These are phyloP conservation scores for Heliamphora pulchella DNA, from an alignment of 179 eudicot genomes.

Conservation along the genomic window DNA sequence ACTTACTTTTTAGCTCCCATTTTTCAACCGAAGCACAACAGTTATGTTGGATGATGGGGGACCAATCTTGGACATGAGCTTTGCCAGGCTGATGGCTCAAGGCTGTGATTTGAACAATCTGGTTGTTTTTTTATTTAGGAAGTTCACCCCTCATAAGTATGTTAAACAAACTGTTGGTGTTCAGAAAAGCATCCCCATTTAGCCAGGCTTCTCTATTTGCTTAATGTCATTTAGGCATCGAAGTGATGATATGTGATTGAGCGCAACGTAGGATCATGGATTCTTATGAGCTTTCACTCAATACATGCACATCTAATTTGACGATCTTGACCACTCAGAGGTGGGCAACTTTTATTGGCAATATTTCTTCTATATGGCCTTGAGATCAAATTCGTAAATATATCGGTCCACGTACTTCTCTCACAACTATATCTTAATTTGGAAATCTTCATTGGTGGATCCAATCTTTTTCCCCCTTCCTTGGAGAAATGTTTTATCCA, in stretches of 20 bases:
- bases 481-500: not conserved
- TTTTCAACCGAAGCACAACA: not conserved
- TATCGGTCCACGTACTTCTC: not conserved
- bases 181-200: not conserved
- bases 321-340: not conserved
- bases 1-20: not conserved
- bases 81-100: not conserved
- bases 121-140: not conserved
- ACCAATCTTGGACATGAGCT: not conserved
- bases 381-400: not conserved
- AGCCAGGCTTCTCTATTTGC: not conserved
- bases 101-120: constrained; percentile 6
- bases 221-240: not conserved
- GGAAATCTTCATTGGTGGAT: not conserved
- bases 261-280: not conserved
- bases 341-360: not conserved
- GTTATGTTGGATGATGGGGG: not conserved
- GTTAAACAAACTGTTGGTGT: not conserved
- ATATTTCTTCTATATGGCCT: not conserved
- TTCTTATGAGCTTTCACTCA: not conserved
- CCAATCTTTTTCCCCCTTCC: not conserved
- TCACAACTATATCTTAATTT: not conserved
- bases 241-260: not conserved
- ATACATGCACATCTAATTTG: not conserved
- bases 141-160: not conserved